phyloP scores from a whole-genome alignment of 768 basidiomycete genomes.

The Leccinellum luteum region DNA sequence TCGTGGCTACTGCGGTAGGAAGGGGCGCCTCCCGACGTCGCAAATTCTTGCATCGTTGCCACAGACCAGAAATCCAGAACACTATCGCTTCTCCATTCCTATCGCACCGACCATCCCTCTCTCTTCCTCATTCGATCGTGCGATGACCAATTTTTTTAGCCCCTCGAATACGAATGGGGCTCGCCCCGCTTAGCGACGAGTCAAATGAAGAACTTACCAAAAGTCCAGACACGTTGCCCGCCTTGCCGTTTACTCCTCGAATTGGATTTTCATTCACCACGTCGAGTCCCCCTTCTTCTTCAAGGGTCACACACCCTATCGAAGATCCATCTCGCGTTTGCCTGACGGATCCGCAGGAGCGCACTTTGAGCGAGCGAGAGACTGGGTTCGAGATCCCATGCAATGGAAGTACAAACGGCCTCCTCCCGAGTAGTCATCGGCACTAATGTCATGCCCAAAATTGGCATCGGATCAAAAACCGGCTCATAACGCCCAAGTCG shows the following conservation, averaged over 20 bases:
- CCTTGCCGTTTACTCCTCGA: neutral
- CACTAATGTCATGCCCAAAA: constrained; percentile 1
- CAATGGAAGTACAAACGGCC: neutral
- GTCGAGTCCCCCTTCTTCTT: neutral
- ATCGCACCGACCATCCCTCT: neutral
- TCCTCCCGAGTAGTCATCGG: neutral
- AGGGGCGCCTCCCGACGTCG: neutral
- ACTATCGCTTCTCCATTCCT: neutral
- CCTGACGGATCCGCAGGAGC: constrained; percentile 3
- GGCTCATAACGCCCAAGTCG: constrained; percentile 2
- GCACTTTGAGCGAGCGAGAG: constrained; percentile 9
- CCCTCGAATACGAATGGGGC: neutral
- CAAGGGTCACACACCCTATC: constrained; percentile 4
- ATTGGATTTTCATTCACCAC: neutral
- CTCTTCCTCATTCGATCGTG: neutral
- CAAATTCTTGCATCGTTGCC: neutral
- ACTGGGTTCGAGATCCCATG: neutral
- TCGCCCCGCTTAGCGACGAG: constrained; percentile 8
- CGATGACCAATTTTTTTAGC: constrained; percentile 8
- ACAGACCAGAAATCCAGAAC: neutral
- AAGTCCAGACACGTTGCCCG: constrained; percentile 13
- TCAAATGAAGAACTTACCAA: constrained; percentile 8
- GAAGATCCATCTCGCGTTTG: neutral
- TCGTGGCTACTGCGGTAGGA: neutral
- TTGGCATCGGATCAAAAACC: constrained; percentile 10